Conservation (phyloP, 768 basidiomycete genomes). For the Lactarius pseudohatsudake region DNA sequence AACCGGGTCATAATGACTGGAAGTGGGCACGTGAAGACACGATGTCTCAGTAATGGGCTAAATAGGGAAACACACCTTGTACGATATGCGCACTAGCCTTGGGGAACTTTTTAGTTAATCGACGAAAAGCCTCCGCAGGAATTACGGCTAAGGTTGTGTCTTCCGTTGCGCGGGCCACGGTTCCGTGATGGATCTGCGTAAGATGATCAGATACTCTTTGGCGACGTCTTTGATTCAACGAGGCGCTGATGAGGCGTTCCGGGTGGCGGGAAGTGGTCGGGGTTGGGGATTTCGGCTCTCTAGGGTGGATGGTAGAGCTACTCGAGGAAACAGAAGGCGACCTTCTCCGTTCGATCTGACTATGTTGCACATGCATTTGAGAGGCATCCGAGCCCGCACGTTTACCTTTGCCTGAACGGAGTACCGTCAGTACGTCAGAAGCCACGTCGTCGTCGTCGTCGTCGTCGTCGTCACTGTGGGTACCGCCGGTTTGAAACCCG, state of each 20-base stretch:
- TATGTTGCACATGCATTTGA: slow-evolving; percentile 38
- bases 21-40: slow-evolving; percentile 18
- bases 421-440: slow-evolving; percentile 18
- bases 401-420: slow-evolving; percentile 30
- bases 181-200: slow-evolving; percentile 56
- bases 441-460: slow-evolving; percentile 22
- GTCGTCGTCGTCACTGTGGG: slow-evolving; percentile 23
- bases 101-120: slow-evolving; percentile 93
- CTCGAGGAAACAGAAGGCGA: slow-evolving; percentile 64
- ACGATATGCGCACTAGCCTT: slow-evolving; percentile 97
- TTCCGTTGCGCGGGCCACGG: slow-evolving; percentile 89
- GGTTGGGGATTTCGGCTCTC: slow-evolving; percentile 35
- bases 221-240: slow-evolving; percentile 15
- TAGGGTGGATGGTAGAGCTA: slow-evolving; percentile 64
- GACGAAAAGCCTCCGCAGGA: slow-evolving; percentile 93
- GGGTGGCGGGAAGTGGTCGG: slow-evolving; percentile 22
- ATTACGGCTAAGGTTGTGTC: slow-evolving; percentile 98
- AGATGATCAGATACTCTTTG: slow-evolving; percentile 20
- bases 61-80: slow-evolving; percentile 56
- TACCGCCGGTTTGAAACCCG: slow-evolving; percentile 75
- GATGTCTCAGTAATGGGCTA: neutral
- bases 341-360: slow-evolving; percentile 40
- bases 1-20: slow-evolving; percentile 90
- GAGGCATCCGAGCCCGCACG: slow-evolving; percentile 67
- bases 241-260: slow-evolving; percentile 21